Evolutionary conservation across 1,284 basidiomycete species (phyloP).

Genomic region (Porodaedalea pini): DNA sequence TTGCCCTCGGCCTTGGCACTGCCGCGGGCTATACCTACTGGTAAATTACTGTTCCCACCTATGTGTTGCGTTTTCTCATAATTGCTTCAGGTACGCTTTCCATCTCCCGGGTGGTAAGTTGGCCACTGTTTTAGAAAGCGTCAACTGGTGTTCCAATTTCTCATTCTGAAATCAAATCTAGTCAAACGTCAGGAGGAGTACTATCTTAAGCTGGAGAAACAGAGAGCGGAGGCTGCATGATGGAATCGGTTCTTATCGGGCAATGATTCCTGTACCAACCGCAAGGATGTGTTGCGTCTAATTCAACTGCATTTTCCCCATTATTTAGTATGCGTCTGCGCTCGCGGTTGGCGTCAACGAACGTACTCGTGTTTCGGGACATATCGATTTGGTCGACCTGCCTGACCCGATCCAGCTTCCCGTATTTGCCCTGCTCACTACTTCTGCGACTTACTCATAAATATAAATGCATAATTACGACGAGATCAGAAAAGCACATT

Average conservation of each 20-base stretch:
- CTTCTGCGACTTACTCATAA: background rate
- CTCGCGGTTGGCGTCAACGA: background rate
- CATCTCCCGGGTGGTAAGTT: conserved; percentile 71
- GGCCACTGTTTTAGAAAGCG: conserved; percentile 16
- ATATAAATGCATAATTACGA: background rate
- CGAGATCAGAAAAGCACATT: background rate
- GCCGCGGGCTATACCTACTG: conserved; percentile 74
- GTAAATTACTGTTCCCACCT: conserved; percentile 41
- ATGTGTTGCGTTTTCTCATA: background rate
- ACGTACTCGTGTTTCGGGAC: conserved; percentile 1
- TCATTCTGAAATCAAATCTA: conserved; percentile 31
- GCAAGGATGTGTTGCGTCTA: background rate
- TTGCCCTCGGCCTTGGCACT: conserved; percentile 69
- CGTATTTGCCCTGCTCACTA: conserved; percentile 4
- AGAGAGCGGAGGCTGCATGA: conserved; percentile 44
- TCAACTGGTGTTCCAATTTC: background rate
- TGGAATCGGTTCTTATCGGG: background rate
- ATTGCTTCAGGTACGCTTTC: conserved; percentile 63
- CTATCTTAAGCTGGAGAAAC: conserved; percentile 78
- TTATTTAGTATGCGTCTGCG: background rate
- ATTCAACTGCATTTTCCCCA: background rate
- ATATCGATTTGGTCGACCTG: background rate
- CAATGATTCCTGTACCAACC: background rate
- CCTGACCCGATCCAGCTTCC: background rate
- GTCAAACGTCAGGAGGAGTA: conserved; percentile 78